A percentile compares a stretch with the other conserved stretches of the same genome.
phyloP scores from a whole-genome alignment of 1,284 basidiomycete species.

The Wallemia hederae region DNA sequence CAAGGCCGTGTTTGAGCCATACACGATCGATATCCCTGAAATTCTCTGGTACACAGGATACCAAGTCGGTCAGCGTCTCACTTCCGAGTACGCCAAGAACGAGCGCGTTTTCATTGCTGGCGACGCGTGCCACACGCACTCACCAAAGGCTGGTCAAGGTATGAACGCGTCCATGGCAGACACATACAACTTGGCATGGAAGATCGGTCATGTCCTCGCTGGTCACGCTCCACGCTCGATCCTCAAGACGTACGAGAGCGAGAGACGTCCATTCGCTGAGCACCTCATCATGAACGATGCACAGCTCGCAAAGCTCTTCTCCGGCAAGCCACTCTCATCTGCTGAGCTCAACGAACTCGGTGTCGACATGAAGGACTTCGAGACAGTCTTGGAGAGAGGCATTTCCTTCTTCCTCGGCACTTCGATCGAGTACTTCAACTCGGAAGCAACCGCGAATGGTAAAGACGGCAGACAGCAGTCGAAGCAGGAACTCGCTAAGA shows the following conservation, averaged over 20 bases:
- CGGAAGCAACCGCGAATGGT: conserved; percentile 5
- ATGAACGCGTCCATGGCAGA: conserved; percentile 30
- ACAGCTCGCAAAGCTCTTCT: conserved; percentile 40
- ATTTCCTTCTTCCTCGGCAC: conserved; percentile 8
- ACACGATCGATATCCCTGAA: conserved; percentile 27
- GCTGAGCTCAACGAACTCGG: background rate
- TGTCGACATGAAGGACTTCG: conserved; percentile 2
- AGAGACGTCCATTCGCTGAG: conserved; percentile 39
- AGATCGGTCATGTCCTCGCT: conserved; percentile 36
- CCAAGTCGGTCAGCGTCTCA: conserved; percentile 43
- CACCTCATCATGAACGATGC: conserved; percentile 56
- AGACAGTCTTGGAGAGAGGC: background rate
- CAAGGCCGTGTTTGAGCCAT: conserved; percentile 35
- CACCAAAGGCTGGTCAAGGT: conserved; percentile 39
- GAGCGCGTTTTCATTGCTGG: conserved; percentile 53
- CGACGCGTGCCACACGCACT: conserved; percentile 38
- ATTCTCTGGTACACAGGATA: conserved; percentile 59
- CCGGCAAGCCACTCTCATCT: conserved; percentile 28
- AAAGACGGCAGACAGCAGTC: conserved; percentile 5
- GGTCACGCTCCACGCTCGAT: conserved; percentile 35
- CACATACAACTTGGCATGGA: conserved; percentile 56
- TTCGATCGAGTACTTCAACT: conserved; percentile 11
- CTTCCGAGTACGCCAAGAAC: conserved; percentile 30
- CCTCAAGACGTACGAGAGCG: conserved; percentile 43
- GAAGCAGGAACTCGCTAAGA: conserved; percentile 8